Percentiles rank a stretch among this genome's conserved stretches.
phyloP scores from a whole-genome alignment of 768 basidiomycete genomes.

The Multifurca ochricompacta region DNA sequence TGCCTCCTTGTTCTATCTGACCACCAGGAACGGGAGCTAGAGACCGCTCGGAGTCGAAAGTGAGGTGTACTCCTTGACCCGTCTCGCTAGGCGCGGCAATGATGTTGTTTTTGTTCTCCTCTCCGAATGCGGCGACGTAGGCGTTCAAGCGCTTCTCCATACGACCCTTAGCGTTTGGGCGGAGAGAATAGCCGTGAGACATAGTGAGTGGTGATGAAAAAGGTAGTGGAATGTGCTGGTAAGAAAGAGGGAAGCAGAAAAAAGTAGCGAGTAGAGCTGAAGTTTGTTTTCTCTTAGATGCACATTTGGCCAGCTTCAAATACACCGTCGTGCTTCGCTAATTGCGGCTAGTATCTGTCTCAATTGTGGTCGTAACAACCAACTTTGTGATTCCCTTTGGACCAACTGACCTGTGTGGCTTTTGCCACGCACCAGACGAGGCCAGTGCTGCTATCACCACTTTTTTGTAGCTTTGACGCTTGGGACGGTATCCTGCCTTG shows the following conservation, averaged over 20 bases:
- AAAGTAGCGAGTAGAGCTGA: background rate
- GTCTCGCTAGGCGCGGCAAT: background rate
- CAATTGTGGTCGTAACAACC: background rate
- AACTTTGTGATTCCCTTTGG: background rate
- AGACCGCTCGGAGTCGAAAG: slow-evolving; percentile 4
- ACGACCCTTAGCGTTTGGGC: background rate
- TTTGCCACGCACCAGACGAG: background rate
- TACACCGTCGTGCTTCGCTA: background rate
- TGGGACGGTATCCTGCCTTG: no score
- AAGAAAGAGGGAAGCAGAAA: background rate
- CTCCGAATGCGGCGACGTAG: background rate
- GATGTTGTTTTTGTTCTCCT: slow-evolving; percentile 3
- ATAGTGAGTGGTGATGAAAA: background rate
- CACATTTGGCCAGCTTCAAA: background rate
- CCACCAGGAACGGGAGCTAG: background rate
- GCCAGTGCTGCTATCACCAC: no score
- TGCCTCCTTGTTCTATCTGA: background rate
- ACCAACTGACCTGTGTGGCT: background rate
- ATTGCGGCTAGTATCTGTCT: background rate
- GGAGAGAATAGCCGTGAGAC: slow-evolving; percentile 3
- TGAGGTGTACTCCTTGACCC: background rate
- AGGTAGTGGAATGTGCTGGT: no score
- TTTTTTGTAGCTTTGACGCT: no score
- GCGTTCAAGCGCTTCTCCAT: slow-evolving; percentile 1
- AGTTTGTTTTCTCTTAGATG: background rate